Evolutionary conservation across 495 filamentous ascomycete genomes (phyloP).

Genomic region (Astrothelium subdiscretum): DNA sequence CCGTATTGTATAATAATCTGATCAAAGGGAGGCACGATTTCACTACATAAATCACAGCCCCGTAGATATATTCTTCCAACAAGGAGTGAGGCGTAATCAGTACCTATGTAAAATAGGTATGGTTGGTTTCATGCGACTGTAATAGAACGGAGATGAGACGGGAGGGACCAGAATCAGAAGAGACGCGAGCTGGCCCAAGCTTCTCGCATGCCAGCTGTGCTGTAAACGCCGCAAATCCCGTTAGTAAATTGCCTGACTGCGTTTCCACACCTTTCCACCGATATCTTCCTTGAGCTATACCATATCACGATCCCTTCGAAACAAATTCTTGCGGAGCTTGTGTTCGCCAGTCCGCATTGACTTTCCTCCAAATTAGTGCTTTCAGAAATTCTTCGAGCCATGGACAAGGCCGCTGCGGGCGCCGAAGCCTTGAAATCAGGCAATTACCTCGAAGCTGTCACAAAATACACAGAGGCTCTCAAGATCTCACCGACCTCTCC

Average conservation of each 20-base stretch:
- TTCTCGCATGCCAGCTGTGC: not conserved
- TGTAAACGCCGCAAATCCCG: not conserved
- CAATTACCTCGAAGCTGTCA: conserved; percentile 56
- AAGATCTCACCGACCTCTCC: conserved; percentile 52
- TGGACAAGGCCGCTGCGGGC: conserved; percentile 52
- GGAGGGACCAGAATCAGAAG: no score
- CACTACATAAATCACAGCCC: no score
- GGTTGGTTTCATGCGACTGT: no score
- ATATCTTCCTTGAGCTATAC: not conserved
- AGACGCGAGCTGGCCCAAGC: not conserved
- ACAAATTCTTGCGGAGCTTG: not conserved
- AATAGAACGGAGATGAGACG: no score
- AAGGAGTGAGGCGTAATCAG: no score
- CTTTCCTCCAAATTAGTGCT: not conserved
- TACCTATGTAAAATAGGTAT: no score
- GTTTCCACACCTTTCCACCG: not conserved
- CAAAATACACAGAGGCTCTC: conserved; percentile 67
- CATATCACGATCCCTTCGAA: not conserved
- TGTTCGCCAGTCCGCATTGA: not conserved
- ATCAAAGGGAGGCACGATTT: no score
- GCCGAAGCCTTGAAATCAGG: conserved; percentile 50
- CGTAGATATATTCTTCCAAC: no score
- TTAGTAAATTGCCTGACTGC: not conserved
- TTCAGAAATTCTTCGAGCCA: conserved; percentile 15
- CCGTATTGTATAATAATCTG: not conserved